Base-by-base conservation (phyloP, 1,139 yeast genomes). In the Zygoascus meyerae region DNA sequence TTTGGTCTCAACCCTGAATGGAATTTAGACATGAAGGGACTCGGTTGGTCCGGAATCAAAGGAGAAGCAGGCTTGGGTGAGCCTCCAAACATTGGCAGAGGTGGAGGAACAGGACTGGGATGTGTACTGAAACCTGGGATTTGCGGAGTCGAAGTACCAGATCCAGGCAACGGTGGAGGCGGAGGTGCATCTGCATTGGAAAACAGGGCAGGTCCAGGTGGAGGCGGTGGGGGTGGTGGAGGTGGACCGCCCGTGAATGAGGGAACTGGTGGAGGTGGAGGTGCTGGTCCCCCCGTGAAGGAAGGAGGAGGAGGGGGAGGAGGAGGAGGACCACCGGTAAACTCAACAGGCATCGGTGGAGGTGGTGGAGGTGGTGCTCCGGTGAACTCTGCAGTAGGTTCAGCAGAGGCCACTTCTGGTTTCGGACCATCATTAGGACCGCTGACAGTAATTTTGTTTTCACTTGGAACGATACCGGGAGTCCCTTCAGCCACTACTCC, bases 1-100 rank as follows among this genome's bases (percentile, higher is more conserved):
- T 75, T 75, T 3, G 94, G 85, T 46, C 83, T 70, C 29, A 58
- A 50, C 7, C 57, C 54, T 30, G 54, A 30, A 15, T 51, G 49
- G 47, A 52, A 57, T 34, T 52, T 57, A 2, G 61, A 51, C 15
- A 51, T 50, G 14, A 53, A 39, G 7, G 46, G 45, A n/a, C 58
- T 55, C 2, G 58, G 51, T 9, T 51, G 21, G 9, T 44, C 53
- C 48, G 47, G 53, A 26, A 61, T 47, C 6, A 57, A 39, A 36
- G 36, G 45, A 26, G 52, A 54, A 15, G 63, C 45, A 11, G 56
- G 53, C 14, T 50, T 32, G 14, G 49, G 49, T 28, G 53, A 46
- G 2, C 50, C 39, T 12, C 45, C 45, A 34, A 48, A 51, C 14
- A 55, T 48, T 12, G 63, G 60, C 2, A 62, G 59, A 3, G 67